phyloP scores from a whole-genome alignment of 2,329 filamentous ascomycete genomes.

The Botrytis squamosa region DNA sequence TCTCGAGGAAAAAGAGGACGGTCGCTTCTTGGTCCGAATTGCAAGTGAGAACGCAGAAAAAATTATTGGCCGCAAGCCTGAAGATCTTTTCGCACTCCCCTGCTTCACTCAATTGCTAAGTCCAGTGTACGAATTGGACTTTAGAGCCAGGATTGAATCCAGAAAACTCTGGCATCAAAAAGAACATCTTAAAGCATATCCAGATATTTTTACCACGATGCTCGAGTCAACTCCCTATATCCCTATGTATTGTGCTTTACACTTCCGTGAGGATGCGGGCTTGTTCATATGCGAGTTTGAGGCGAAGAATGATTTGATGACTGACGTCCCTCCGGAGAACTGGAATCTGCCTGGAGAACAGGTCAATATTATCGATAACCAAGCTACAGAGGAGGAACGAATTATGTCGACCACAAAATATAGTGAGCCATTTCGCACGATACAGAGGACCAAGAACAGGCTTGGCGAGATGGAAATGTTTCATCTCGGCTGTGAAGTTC shows the following conservation, averaged over 20 bases:
- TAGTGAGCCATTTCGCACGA: slow-evolving; percentile 69
- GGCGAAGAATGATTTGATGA: slow-evolving; percentile 69
- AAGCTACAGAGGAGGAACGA: slow-evolving; percentile 72
- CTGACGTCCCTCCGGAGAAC: slow-evolving; percentile 64
- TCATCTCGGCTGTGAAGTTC: slow-evolving; percentile 87
- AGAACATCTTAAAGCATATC: slow-evolving; percentile 69
- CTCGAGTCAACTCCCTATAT: background rate
- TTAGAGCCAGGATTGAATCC: slow-evolving; percentile 6
- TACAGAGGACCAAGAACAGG: slow-evolving; percentile 3
- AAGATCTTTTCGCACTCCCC: slow-evolving; percentile 68
- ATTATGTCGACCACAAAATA: slow-evolving; percentile 71
- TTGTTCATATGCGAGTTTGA: slow-evolving; percentile 87
- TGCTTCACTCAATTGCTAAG: slow-evolving; percentile 85
- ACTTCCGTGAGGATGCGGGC: slow-evolving; percentile 62
- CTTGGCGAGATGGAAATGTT: slow-evolving; percentile 80
- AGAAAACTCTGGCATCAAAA: slow-evolving; percentile 16
- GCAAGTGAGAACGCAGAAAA: slow-evolving; percentile 77
- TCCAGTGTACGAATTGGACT: slow-evolving; percentile 58
- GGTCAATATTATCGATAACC: slow-evolving; percentile 70
- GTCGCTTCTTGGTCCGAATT: slow-evolving; percentile 66
- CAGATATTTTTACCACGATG: slow-evolving; percentile 80
- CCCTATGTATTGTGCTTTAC: slow-evolving; percentile 18
- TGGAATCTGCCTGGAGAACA: slow-evolving; percentile 61
- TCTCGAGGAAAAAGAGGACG: slow-evolving; percentile 68
- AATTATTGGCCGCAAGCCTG: slow-evolving; percentile 74